Base-by-base conservation (phyloP, 371 early-diverging fungal species). In the Zopfochytrium polystomum region DNA sequence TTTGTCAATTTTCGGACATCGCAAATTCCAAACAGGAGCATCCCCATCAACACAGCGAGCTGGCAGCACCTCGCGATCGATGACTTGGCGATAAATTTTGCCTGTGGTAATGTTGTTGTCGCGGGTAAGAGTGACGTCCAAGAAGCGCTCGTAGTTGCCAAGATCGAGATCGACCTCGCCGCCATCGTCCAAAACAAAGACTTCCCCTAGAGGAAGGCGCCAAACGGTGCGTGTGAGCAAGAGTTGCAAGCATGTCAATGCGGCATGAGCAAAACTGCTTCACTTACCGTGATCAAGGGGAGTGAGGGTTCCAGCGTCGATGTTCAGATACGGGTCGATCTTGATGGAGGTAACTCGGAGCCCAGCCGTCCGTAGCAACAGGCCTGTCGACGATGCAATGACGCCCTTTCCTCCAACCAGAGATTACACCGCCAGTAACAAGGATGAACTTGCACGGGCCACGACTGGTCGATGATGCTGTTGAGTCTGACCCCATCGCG, bases 341-440 rank as follows among this genome's bases (percentile, higher is more conserved):
- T 99, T 99, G 84, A 99, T 95, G 62, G 96, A 90, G 48, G 98
- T 96, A 23, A 99, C 99, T 46, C 84, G 81, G 63, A 96, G 81
- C 23, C 99, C 99, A 62, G 88, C 79, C 25, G 93, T 90, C 80
- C 96, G 92, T 63, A 99, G 85, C 51, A 99, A 80, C 42, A 92
- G 82, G 58, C 99, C 99, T 20, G 98, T 93, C 46, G 94, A 93
- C 47, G 96, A 94, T 38, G 99, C 95, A 74, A 98, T 93, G 55
- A 97, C 93, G 52, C 99, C 99, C 81, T 99, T 99, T 66, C 99
- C 99, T 96, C 75, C 99, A 98, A 60, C 99, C 99, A 60, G 93
- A 91, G 49, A 99, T 96, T 73, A 99, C 70, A 66, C 99, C 92
- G 85, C 96, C 99, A 77, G 95, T 96, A 9, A 9, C 9, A 73